Evolutionary conservation across 345 rosid genomes (phyloP).

Genomic region (Rhizophora apiculata): DNA sequence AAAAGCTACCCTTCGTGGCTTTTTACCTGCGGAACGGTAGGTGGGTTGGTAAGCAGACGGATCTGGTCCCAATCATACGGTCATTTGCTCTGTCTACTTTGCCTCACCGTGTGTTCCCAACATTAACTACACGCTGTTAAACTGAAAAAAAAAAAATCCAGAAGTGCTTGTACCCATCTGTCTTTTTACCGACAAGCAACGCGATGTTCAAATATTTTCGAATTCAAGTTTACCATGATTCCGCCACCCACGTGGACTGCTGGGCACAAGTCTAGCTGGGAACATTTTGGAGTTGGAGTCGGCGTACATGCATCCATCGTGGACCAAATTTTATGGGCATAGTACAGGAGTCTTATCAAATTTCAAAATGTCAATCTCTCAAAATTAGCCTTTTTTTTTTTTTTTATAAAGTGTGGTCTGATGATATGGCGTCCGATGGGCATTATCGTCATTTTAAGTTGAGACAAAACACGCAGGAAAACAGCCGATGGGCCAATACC

Average conservation of each 20-base stretch:
- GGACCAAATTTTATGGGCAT: background rate
- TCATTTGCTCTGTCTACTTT: background rate
- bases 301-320: background rate
- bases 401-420: too few relatives aligned
- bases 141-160: too few relatives aligned
- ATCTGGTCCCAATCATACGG: background rate
- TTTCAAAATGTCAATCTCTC: too few relatives aligned
- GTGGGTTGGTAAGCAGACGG: background rate
- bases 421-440: background rate
- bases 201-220: constrained; percentile 2
- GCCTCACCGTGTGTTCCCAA: background rate
- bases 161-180: background rate
- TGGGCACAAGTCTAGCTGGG: background rate
- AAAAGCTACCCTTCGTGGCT: background rate
- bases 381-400: too few relatives aligned
- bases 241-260: constrained; percentile 2
- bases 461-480: background rate
- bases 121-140: background rate
- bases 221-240: constrained; percentile 16
- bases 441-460: background rate
- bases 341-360: too few relatives aligned
- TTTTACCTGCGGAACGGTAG: background rate
- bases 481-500: background rate
- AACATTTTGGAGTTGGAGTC: too few relatives aligned
- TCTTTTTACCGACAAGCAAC: too few relatives aligned